Conservation (phyloP, 768 basidiomycete species). For the Tulasnella sp. region DNA sequence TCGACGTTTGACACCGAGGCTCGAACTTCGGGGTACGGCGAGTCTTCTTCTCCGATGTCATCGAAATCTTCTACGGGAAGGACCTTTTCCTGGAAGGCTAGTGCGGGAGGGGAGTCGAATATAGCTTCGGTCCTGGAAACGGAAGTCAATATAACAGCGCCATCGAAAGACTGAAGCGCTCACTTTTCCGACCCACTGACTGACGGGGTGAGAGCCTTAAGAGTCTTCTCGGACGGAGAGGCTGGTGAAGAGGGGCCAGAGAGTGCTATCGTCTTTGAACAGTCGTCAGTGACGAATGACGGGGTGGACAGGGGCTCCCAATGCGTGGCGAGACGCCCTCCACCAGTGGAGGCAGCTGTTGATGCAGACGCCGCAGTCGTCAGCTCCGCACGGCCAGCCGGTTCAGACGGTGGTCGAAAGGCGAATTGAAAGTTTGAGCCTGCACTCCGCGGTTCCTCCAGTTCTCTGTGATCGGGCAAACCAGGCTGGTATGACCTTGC, state of each 20-base stretch:
- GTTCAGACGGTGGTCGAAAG: not conserved
- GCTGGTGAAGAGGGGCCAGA: not conserved
- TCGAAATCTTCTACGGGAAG: not conserved
- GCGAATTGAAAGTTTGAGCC: not conserved
- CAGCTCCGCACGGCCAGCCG: not conserved
- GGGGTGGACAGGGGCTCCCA: not conserved
- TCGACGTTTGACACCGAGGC: conserved; percentile 98
- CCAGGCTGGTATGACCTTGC: not conserved
- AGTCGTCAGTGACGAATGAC: not conserved
- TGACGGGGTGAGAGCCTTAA: not conserved
- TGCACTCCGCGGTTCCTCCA: not conserved
- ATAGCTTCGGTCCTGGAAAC: not conserved
- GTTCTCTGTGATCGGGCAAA: not conserved
- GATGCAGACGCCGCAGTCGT: not conserved
- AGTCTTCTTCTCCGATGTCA: conserved; percentile 61
- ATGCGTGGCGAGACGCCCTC: not conserved
- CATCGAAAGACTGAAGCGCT: not conserved
- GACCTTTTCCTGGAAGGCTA: not conserved
- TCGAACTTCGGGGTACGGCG: conserved; percentile 92
- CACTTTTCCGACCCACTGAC: conserved; percentile 9
- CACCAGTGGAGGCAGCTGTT: not conserved
- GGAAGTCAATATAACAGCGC: not conserved
- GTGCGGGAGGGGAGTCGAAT: not conserved
- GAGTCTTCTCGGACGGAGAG: not conserved
- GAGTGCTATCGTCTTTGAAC: not conserved